Evolutionary conservation across 2,329 filamentous ascomycete genomes (phyloP), one percentile per base, ranked within the genome.

Genomic region (Calycina herbarum): DNA sequence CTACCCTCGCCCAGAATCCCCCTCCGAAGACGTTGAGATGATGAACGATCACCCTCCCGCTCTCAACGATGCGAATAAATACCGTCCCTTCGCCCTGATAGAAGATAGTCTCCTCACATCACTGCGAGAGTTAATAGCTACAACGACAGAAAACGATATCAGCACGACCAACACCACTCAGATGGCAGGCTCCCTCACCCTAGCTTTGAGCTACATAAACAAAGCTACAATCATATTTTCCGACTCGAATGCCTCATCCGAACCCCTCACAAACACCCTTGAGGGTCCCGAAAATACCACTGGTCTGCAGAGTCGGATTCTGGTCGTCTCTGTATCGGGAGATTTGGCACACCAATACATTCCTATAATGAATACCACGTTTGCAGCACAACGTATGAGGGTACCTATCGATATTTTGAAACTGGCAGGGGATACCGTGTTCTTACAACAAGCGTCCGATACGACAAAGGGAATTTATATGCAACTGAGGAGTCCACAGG

Each of bases 341-440:
- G 91, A 94, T 73, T 86, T 96, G 0, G 88, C 93, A 5, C 91
- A 86, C 67, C 89, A 98, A 78, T 99, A 99, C 80, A 99, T 99
- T 64, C 91, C 94, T 0, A 95, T 96, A 71, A 99, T 99, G 95
- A 99, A 99, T 80, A 87, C 90, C 73, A 96, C 98, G 67, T 99
- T 99, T 78, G 95, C 95, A 2, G 95, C 94, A 66, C 92, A 96
- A 74, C 89, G 94, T 69, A 85, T 93, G 64, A 87, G 87, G 72
- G 93, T 99, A 69, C 92, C 94, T 29, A 93, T 99, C 73, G 95
- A 99, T 77, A 94, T 97, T 40, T 85, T 96, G 67, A 91, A 96
- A 70, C 83, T 99, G 13, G 88, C 90, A 54, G 93, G 92, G 27
- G 87, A 93, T 71, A 92, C 94, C 0, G 94, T 96, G 11, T 96